Base-by-base conservation (phyloP, 805 yeast genomes). In the Candida namnaoensis region DNA sequence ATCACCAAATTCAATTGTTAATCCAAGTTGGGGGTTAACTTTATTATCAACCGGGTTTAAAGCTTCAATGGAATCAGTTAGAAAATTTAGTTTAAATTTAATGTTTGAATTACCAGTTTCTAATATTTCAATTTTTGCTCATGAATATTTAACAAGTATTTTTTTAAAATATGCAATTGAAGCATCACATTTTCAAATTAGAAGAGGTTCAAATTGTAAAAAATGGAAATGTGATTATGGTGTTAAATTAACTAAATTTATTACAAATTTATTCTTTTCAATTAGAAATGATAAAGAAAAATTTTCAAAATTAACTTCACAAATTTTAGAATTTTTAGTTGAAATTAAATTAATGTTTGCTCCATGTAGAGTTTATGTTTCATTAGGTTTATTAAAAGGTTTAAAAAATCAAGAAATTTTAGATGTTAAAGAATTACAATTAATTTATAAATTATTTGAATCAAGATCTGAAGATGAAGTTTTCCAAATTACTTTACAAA, bases 51-150 rank as follows among this genome's bases (percentile, higher is more conserved):
- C 87, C 13, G 96, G 95, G 0, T 71, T 86, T 48, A 74, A 69
- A 38, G 87, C 90, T 0, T 71, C 86, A 1, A 78, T 82, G 78
- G 95, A 86, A 44, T 72, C 87, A 7, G 87, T 88, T 2, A 66
- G 90, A 44, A 78, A 76, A 49, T 78, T 76, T 50, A 65, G 85
- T 1, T 57, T 82, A 47, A 66, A 69, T 2, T 53, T 85, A 37
- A 63, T 86, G 36, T 69, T 82, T 34, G 62, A 72, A 9, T 64
- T 86, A 28, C 72, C 76, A 6, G 46, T 52, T 2, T 57, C 68
- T 30, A 66, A 76, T 47, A 61, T 79, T 39, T 49, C 64, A 24
- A 50, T 76, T 37, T 68, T 82, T 61, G 57, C 76, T 44, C 53
- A 66, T 36, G 61, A 61, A 13, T 65, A 73, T 42, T 53, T 79